Base-by-base conservation (phyloP, 768 basidiomycete species). In the Suillus spraguei region DNA sequence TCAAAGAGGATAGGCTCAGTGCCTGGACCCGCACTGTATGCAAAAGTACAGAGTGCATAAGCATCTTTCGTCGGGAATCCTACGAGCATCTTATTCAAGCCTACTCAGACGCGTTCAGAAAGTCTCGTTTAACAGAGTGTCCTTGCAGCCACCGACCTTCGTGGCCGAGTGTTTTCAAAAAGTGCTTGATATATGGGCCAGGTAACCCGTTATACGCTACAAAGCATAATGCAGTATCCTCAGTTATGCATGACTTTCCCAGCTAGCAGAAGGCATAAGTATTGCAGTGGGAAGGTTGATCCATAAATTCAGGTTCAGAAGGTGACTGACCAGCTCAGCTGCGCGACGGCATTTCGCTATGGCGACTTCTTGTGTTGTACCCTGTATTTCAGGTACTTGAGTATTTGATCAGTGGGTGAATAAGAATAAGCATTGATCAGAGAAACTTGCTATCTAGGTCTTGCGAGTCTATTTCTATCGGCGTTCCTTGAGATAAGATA, bases 111-210 rank as follows among this genome's bases (percentile, higher is more conserved):
- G 35, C n/a, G 28, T 44, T 59, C 55, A 54, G 41, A 64, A 20
- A 20, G 6, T 64, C 28, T 42, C 4, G 13, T 38, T 24, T 9
- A 4, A 60, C 13, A 46, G 16, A 4, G 20, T 17, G 54, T 39
- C 63, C 5, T 42, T 24, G 42, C 42, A 3, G 13, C 17, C 39
- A 67, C 81, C 60, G 61, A 80, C 97, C 97, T 66, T 93, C 88
- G 72, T 94, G 93, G 2, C 97, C 97, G 6, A 98, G 75, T 32
- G 82, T 83, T 50, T 83, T 82, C 76, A 98, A 78, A 76, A 99
- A 99, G 66, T 93, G 82, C 71, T 99, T 99, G 82, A 99, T 96
- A 78, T 97, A 99, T 0, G 97, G 97, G 0, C 97, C 97, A 2
- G 97, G 97, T 4, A 99, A 84, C 0, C 95, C 97, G 22, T 89